phyloP scores from a whole-genome alignment of 345 rosid genomes.

The Camelina laxa region DNA sequence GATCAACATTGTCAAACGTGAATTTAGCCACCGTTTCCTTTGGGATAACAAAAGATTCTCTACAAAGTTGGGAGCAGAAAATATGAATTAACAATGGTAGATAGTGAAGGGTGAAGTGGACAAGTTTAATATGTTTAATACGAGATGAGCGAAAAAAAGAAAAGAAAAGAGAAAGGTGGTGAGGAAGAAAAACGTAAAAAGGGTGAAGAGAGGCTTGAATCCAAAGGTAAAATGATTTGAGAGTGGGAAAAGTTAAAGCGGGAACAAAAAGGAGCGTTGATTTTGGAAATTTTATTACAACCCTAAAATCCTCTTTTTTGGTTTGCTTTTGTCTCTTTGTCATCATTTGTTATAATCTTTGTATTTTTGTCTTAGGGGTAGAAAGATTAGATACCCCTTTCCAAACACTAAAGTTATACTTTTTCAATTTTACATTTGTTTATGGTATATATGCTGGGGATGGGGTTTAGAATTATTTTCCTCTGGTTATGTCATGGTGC shows the following conservation, averaged over 20 bases:
- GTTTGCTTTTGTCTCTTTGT: slow-evolving; percentile 29
- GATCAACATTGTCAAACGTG: slow-evolving; percentile 39
- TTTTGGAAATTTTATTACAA: slow-evolving; percentile 26
- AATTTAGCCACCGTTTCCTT: slow-evolving; percentile 31
- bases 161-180: slow-evolving; percentile 14
- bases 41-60: slow-evolving; percentile 33
- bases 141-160: neutral
- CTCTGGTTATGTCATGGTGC: too few relatives aligned
- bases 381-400: neutral
- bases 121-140: neutral
- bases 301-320: slow-evolving; percentile 4
- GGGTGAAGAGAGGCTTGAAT: slow-evolving; percentile 15
- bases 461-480: too few relatives aligned
- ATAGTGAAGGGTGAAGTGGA: neutral
- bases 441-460: too few relatives aligned
- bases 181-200: neutral
- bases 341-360: slow-evolving; percentile 19
- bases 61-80: slow-evolving; percentile 2
- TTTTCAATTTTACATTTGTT: neutral
- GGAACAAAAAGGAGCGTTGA: slow-evolving; percentile 32
- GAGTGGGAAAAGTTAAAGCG: slow-evolving; percentile 46
- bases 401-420: neutral
- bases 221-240: slow-evolving; percentile 43
- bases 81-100: neutral
- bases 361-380: neutral